A percentile compares a stretch with the other conserved stretches of the same genome.
These are phyloP conservation scores for Paramecium octaurelia DNA, from an alignment of 73 alveolate species.

Conservation along the genomic window DNA sequence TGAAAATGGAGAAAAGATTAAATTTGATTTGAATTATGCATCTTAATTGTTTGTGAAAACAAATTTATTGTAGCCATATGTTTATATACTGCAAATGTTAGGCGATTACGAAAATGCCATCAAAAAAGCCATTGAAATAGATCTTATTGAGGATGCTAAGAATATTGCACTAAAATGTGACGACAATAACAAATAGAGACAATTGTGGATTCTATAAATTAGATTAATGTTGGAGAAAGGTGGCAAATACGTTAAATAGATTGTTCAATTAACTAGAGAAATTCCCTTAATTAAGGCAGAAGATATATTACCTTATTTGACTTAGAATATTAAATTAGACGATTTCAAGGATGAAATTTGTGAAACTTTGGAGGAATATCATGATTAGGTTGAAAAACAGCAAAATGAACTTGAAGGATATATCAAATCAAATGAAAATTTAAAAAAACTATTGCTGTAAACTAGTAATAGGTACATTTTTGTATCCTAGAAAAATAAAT, in stretches of 20 bases:
- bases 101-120: conserved; percentile 19
- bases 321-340: conserved; percentile 7
- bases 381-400: background rate
- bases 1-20: background rate
- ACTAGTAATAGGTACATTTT: background rate
- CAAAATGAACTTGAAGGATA: background rate
- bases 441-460: background rate
- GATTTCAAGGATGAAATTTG: conserved; percentile 29
- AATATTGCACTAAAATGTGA: conserved; percentile 21
- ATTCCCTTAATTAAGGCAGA: background rate
- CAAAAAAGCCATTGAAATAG: background rate
- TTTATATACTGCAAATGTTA: background rate
- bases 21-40: conserved; percentile 20
- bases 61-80: background rate
- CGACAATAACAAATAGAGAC: background rate
- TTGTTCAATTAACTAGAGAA: conserved; percentile 33
- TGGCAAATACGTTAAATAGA: background rate
- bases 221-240: background rate
- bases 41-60: background rate
- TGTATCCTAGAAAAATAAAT: background rate
- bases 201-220: background rate
- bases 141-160: background rate
- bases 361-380: background rate
- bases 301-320: conserved; percentile 20
- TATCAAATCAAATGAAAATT: background rate